These are phyloP conservation scores for Cutaneotrichosporon sp. DNA, from an alignment of 1,284 basidiomycete genomes.

Conservation along the genomic window DNA sequence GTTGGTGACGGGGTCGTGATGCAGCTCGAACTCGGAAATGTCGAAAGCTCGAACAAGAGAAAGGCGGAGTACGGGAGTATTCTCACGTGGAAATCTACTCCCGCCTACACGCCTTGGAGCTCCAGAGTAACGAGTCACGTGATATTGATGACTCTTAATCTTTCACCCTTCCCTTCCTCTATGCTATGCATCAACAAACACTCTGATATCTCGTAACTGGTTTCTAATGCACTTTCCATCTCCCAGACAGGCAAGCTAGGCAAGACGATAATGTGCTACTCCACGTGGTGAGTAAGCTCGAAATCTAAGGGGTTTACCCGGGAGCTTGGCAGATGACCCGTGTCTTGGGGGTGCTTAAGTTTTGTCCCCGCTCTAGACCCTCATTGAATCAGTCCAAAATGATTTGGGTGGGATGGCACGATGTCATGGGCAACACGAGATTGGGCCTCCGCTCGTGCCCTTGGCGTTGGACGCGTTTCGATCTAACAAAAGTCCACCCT, in stretches of 20 bases:
- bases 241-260: not conserved
- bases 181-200: too few relatives aligned
- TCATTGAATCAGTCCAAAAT: not conserved
- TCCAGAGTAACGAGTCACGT: too few relatives aligned
- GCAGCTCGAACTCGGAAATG: not conserved
- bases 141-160: too few relatives aligned
- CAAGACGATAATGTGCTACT: too few relatives aligned
- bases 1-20: not conserved
- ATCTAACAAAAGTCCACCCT: slow-evolving; percentile 4
- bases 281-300: too few relatives aligned
- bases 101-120: too few relatives aligned
- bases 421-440: not conserved
- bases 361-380: not conserved
- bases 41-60: not conserved
- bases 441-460: not conserved
- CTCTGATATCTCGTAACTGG: too few relatives aligned
- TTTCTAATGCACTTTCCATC: too few relatives aligned
- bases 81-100: not conserved
- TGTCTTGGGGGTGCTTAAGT: not conserved
- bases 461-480: not conserved
- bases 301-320: not conserved
- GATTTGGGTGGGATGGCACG: slow-evolving; percentile 1
- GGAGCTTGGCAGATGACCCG: not conserved
- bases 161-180: too few relatives aligned
- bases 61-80: not conserved